Percentiles rank a stretch among this genome's conserved stretches.
Conservation (phyloP, 192 early-diverging fungal species). For the Lunasporangiospora selenospora region DNA sequence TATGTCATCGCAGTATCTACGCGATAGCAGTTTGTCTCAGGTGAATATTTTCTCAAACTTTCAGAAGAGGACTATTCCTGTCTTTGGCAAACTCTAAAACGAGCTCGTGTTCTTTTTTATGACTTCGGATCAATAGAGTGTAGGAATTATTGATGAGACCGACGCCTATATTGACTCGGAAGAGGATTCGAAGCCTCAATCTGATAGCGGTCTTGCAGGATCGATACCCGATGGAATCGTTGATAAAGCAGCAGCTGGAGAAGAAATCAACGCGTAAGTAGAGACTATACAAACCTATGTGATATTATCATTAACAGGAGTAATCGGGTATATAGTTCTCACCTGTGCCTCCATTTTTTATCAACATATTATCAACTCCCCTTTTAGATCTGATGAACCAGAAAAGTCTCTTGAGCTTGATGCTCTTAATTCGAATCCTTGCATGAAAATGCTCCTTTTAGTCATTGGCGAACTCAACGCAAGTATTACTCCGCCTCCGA, state of each 20-base stretch:
- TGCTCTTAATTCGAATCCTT: conserved; percentile 63
- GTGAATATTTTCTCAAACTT: conserved; percentile 40
- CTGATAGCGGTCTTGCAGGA: background rate
- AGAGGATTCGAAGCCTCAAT: background rate
- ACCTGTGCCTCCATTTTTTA: too few relatives aligned
- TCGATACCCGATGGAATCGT: background rate
- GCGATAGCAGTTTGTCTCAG: conserved; percentile 67
- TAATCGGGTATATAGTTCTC: too few relatives aligned
- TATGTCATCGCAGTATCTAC: conserved; percentile 62
- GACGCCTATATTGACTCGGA: conserved; percentile 5
- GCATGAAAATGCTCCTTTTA: conserved; percentile 66
- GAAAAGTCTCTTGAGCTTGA: conserved; percentile 55
- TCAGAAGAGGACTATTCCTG: background rate
- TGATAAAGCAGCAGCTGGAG: too few relatives aligned
- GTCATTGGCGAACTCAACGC: conserved; percentile 61
- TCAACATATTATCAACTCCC: too few relatives aligned
- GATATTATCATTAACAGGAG: too few relatives aligned
- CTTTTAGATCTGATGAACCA: background rate
- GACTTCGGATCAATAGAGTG: conserved; percentile 22
- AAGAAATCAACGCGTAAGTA: too few relatives aligned
- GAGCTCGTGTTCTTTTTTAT: background rate
- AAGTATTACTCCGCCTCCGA: conserved; percentile 43
- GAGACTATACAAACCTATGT: too few relatives aligned
- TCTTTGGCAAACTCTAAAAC: background rate
- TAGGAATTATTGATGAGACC: conserved; percentile 25